phyloP scores from a whole-genome alignment of 208 protist species.

The Wallacemonas collosoma region DNA sequence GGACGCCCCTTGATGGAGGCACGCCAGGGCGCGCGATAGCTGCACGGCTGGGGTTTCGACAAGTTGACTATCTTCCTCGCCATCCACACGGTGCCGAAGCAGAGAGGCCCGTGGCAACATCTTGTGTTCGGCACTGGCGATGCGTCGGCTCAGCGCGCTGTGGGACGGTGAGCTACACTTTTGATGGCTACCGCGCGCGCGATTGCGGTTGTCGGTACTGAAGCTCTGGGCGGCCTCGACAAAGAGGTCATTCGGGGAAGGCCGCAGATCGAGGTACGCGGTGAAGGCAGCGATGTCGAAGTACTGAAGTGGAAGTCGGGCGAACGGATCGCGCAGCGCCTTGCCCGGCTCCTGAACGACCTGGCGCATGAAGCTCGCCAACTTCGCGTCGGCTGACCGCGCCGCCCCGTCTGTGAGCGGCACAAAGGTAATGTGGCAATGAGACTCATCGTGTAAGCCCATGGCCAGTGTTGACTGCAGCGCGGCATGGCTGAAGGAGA shows the following conservation, averaged over 20 bases:
- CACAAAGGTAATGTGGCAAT: constrained; percentile 61
- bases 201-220: neutral
- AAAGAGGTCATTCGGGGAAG: neutral
- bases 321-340: constrained; percentile 41
- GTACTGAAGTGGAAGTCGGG: constrained; percentile 38
- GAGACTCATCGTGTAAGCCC: constrained; percentile 47
- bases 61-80: constrained; percentile 20
- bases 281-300: constrained; percentile 68
- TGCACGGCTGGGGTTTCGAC: constrained; percentile 26
- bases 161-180: neutral
- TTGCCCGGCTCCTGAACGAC: constrained; percentile 32
- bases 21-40: constrained; percentile 44
- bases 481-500: constrained; percentile 65
- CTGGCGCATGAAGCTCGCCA: constrained; percentile 44
- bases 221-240: neutral
- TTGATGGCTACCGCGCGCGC: too few relatives aligned
- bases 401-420: constrained; percentile 54
- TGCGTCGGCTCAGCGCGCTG: neutral
- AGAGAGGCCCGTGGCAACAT: constrained; percentile 7
- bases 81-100: constrained; percentile 23
- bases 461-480: constrained; percentile 54
- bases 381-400: constrained; percentile 29
- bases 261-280: constrained; percentile 42
- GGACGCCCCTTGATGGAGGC: constrained; percentile 39
- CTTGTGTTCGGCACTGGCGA: constrained; percentile 9